Evolutionary conservation across 2,329 filamentous ascomycete genomes (phyloP), one percentile per base, ranked within the genome.

Genomic region (Microsporum audouinii): DNA sequence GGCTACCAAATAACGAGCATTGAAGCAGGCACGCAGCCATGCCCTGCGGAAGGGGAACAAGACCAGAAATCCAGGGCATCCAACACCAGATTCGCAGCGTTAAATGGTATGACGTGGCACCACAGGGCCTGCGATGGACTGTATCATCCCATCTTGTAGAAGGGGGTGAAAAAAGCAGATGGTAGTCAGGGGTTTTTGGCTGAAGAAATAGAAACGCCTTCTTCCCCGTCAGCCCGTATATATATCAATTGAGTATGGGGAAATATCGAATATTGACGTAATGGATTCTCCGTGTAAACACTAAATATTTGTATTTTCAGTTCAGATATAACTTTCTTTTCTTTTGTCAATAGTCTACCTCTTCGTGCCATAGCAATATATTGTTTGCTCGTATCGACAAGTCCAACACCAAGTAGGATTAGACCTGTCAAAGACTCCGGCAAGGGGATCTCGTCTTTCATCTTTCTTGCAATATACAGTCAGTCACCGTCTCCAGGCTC

Each of bases 201-300:
- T 36, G 39, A 17, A 23, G 14, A 5, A n/a, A n/a, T 43, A 36
- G 34, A 5, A 36, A 10, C 34, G 10, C 34, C n/a, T 51, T 14
- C 27, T 14, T 31, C 47, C 8, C 8, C 47, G 7, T 36, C 34
- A 5, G 5, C 10, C 5, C 34, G 43, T 45, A 6, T 27, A 27
- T 51, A 23, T 23, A 23, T 29, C 27, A 29, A n/a, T 53, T 33
- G 17, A 53, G 12, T 53, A 53, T 34, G 27, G 49, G 31, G 49
- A 53, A 29, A 53, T 53, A 53, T 53, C 49, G 49, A 53, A 31
- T 53, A 31, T 53, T 53, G 49, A 53, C 49, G 49, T 53, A 53
- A 53, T 53, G n/a, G 49, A 23, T 23, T 23, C 17, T 23, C 17
- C 17, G 17, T 23, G 17, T 23, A 23, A 23, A 23, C 17, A 23